Conservation (phyloP, 805 yeast species). For the Candida maesae region DNA sequence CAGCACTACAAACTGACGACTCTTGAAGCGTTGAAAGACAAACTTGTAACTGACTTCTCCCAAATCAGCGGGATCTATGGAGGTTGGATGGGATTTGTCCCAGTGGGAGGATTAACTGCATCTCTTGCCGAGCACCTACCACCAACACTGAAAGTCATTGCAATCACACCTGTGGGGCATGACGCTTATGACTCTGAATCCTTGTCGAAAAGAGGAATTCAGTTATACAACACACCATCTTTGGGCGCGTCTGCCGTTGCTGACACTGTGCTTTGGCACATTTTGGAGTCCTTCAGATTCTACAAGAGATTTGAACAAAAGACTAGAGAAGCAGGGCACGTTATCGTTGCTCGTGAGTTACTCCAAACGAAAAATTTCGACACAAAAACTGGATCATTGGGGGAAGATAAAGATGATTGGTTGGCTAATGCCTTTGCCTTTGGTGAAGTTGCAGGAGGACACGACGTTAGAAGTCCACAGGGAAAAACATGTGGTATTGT, state of each 20-base stretch:
- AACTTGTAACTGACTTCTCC: constrained; percentile 32
- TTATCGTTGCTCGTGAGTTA: constrained; percentile 38
- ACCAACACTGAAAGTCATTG: constrained; percentile 40
- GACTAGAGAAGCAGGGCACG: constrained; percentile 33
- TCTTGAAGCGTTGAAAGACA: constrained; percentile 36
- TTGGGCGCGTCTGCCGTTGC: constrained; percentile 60
- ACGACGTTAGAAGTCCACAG: constrained; percentile 37
- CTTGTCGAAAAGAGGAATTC: constrained; percentile 37
- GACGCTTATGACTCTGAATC: constrained; percentile 45
- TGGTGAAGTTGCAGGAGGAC: constrained; percentile 36
- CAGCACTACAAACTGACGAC: constrained; percentile 34
- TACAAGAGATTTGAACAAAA: constrained; percentile 36
- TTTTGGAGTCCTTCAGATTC: constrained; percentile 51
- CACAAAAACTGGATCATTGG: constrained; percentile 29
- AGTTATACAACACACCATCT: constrained; percentile 43
- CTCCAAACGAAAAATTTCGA: constrained; percentile 29
- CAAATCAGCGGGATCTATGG: constrained; percentile 52
- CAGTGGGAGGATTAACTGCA: constrained; percentile 46
- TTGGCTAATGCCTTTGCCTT: constrained; percentile 28
- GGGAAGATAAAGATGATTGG: constrained; percentile 25
- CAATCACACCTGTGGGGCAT: constrained; percentile 55
- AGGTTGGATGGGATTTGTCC: constrained; percentile 53
- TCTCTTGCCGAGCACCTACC: constrained; percentile 46
- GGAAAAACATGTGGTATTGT: constrained; percentile 50
- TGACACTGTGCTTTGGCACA: constrained; percentile 55